Evolutionary conservation across 1,139 yeast genomes (phyloP).

Genomic region (Candida sojae): DNA sequence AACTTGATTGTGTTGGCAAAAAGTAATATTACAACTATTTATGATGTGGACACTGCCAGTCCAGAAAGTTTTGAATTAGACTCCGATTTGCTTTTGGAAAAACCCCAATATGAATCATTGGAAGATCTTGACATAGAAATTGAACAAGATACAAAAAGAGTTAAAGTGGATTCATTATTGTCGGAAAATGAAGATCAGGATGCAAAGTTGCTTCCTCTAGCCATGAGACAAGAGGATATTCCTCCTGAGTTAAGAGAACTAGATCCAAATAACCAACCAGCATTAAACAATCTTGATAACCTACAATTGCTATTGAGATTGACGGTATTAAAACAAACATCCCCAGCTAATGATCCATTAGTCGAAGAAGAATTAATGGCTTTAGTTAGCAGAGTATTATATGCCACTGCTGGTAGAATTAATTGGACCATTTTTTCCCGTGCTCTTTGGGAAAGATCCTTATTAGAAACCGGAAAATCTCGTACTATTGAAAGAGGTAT

Average conservation of each 20-base stretch:
- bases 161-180: constrained; percentile 37
- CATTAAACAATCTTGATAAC: constrained; percentile 67
- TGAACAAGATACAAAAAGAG: constrained; percentile 37
- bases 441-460: constrained; percentile 88
- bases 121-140: constrained; percentile 48
- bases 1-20: constrained; percentile 80
- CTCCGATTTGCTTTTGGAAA: constrained; percentile 80
- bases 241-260: constrained; percentile 56
- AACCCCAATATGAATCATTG: constrained; percentile 64
- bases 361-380: constrained; percentile 85
- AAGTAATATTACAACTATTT: constrained; percentile 38
- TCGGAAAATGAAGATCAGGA: constrained; percentile 29
- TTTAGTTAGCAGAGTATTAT: constrained; percentile 68
- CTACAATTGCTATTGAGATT: constrained; percentile 71
- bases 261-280: constrained; percentile 85
- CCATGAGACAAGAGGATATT: constrained; percentile 59
- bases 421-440: constrained; percentile 84
- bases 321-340: constrained; percentile 63
- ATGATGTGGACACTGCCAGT: constrained; percentile 17
- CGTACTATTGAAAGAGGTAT: constrained; percentile 93
- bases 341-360: constrained; percentile 70
- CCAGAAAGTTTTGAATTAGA: constrained; percentile 65
- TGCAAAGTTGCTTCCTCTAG: constrained; percentile 57
- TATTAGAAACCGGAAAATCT: constrained; percentile 76
- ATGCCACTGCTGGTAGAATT: constrained; percentile 44